These are phyloP conservation scores for Shiraia bambusicola DNA, from an alignment of 2,329 filamentous ascomycete species.

Conservation along the genomic window DNA sequence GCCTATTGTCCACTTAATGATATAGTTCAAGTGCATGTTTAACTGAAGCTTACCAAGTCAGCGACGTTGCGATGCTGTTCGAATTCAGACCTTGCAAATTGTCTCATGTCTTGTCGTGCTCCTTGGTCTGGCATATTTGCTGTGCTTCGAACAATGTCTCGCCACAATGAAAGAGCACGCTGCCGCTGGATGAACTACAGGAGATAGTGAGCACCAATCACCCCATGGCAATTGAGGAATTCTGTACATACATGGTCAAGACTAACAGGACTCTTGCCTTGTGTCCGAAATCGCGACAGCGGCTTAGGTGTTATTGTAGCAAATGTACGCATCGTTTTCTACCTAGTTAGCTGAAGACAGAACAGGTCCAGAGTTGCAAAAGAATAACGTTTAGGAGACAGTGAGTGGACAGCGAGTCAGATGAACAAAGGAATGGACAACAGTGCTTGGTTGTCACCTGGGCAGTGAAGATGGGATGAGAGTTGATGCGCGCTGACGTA, in stretches of 20 bases:
- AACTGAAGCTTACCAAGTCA: constrained; percentile 45
- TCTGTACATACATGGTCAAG: constrained; percentile 33
- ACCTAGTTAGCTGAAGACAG: no score
- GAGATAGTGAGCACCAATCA: constrained; percentile 8
- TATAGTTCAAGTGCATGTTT: neutral
- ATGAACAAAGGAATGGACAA: constrained; percentile 1
- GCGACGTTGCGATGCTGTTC: constrained; percentile 49
- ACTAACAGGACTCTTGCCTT: constrained; percentile 35
- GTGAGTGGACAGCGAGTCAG: neutral
- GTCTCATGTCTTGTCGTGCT: constrained; percentile 46
- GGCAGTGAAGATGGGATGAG: no score
- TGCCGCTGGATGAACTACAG: constrained; percentile 53
- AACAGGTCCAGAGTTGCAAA: constrained; percentile 1
- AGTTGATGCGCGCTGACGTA: constrained; percentile 25
- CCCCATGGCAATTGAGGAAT: neutral
- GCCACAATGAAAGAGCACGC: constrained; percentile 51
- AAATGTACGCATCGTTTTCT: constrained; percentile 35
- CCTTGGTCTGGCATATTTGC: constrained; percentile 33
- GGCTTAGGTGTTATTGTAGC: constrained; percentile 35
- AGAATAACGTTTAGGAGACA: neutral
- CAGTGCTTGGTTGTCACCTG: constrained; percentile 7
- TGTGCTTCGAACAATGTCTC: constrained; percentile 50
- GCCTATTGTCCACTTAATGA: constrained; percentile 32
- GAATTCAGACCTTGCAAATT: constrained; percentile 54
- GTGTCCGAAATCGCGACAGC: constrained; percentile 31